Evolutionary conservation across 2,329 filamentous ascomycete species (phyloP), one percentile per base, ranked within the genome.

Genomic region (Simplicillium aogashimaense): DNA sequence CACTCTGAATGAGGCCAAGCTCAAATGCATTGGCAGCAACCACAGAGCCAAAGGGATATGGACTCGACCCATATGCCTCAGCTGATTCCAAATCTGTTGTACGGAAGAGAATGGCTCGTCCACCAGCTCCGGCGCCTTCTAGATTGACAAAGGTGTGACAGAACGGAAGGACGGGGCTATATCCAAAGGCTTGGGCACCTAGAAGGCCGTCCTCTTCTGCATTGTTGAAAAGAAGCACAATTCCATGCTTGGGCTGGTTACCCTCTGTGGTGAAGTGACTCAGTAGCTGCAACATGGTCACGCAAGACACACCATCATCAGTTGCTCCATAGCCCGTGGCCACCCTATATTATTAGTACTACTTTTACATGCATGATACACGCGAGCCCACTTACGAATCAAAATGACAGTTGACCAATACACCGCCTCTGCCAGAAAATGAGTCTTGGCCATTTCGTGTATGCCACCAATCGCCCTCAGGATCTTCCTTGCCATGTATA

Each of bases 351-450:
- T 47, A 35, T 42, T 18, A 42, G 30, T 15, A 32, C 4, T 35
- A 28, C 47, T 39, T 17, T 10, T 15, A 20, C 10, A 18, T 13
- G 1, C 29, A 4, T 25, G 3, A 8, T 20, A 18, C 7, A 15
- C 28, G 16, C 8, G 2, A 15, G 17, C 15, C 12, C 7, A 58
- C 70, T 49, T 53, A 74, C 70, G 74, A 76, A 62, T 95, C 92
- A 55, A 92, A 95, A 57, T 97, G 92, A 14, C 90, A 89, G 58
- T 95, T 97, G 49, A 97, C 84, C 35, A 98, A 72, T 14, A 95
- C 87, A 28, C 88, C 86, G 14, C 85, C 83, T 45, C 77, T 76
- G 8, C 74, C 72, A 45, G 71, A 69, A 16, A 69, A 68, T 45
- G 64, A 61, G 46, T 64, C 60, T 33, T 58, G 60, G 30, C 61